Evolutionary conservation across 2,329 filamentous ascomycete genomes (phyloP), one percentile per base, ranked within the genome.

Genomic region (Zarea fungicola): DNA sequence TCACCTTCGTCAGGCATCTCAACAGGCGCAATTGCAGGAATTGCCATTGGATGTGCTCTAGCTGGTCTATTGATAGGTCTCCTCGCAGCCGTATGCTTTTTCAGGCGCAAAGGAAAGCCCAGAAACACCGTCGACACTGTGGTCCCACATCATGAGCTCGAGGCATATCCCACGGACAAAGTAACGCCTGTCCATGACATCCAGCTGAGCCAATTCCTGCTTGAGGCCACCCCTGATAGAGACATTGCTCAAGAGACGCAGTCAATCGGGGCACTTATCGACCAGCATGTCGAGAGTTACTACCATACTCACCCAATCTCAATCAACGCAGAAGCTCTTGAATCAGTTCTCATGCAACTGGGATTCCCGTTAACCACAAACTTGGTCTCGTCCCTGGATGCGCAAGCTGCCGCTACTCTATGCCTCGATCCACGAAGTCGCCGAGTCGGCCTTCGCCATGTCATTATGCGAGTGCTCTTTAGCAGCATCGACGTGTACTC

Each of bases 281-380:
- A 64, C 23, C 61, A 67, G 31, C 71, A 74, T 51, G 65, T 70
- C 32, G 62, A 71, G 46, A 64, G 58, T 44, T 55, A 71, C 42
- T 73, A 73, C 42, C 66, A 69, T 46, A 39, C 54, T 0, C 51
- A 60, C 0, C 58, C 58, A 1, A 50, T 65, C 4, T 49, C 56
- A 1, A 34, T 39, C 5, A 56, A 54, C 48, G 8, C 42, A 1
- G 48, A 50, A 11, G 40, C 48, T 3, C 55, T 69, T 7, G 49
- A 54, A n/a, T 31, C 58, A 19, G 49, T 51, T 7, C 34, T 46
- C 3, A 16, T 18, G 9, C 19, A 39, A 2, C 34, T 46, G 5
- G 43, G 43, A 13, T 3, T 48, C 32, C 39, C 46, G 1, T n/a
- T n/a, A 3, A 29, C 13, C 18, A 22, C 11, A 11, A 22, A 21